These are phyloP conservation scores for Carex cristatella DNA, from an alignment of 176 grass and related monocot species.

Conservation along the genomic window DNA sequence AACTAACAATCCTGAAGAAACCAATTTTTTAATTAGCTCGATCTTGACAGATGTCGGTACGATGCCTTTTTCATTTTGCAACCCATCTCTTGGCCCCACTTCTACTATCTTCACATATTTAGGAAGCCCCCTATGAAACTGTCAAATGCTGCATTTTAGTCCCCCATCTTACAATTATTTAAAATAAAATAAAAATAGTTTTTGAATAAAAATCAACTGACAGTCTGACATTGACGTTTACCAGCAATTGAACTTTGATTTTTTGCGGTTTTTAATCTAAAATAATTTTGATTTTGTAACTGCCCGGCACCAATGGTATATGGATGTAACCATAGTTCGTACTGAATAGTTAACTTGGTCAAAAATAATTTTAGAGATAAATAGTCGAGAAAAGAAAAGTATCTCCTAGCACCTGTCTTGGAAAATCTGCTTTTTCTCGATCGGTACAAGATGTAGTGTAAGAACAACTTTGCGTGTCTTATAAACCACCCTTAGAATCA, in stretches of 20 bases:
- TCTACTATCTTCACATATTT: constrained; percentile 79
- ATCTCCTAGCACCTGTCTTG: constrained; percentile 28
- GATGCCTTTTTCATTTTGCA: constrained; percentile 75
- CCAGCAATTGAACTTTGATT: background rate
- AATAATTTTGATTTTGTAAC: background rate
- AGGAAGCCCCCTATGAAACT: constrained; percentile 48
- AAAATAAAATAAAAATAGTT: background rate
- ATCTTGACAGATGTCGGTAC: constrained; percentile 75
- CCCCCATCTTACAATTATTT: background rate
- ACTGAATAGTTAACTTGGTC: constrained; percentile 2
- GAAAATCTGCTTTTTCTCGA: constrained; percentile 6
- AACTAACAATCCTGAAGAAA: constrained; percentile 63
- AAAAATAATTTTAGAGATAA: background rate
- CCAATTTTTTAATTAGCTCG: constrained; percentile 61
- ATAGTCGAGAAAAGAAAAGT: background rate
- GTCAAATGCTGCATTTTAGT: constrained; percentile 14
- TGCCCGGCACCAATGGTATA: background rate
- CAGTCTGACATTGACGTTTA: background rate
- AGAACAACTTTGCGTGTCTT: constrained; percentile 24
- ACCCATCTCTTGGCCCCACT: constrained; percentile 87
- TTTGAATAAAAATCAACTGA: background rate
- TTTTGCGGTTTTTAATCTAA: background rate
- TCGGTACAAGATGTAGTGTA: constrained; percentile 35
- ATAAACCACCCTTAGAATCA: background rate
- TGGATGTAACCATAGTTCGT: background rate